These are phyloP conservation scores for Acanthamoeba rhysodes DNA, from an alignment of 208 protist species.

Conservation along the genomic window DNA sequence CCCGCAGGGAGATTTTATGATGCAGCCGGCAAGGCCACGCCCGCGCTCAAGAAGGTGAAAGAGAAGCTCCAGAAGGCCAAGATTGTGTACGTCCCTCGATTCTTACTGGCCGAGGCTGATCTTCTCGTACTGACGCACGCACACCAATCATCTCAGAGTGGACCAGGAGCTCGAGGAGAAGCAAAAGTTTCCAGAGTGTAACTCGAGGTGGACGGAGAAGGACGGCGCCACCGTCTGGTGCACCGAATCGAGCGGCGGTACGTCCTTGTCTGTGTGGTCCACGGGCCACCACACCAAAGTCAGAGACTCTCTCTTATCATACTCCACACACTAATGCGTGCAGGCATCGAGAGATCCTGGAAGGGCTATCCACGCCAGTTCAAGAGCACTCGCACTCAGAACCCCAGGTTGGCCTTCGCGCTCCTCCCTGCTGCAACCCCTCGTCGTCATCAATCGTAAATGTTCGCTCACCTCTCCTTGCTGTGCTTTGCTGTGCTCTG, in stretches of 20 bases:
- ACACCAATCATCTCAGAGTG: neutral
- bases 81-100: neutral
- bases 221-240: constrained; percentile 42
- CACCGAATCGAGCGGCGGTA: constrained; percentile 29
- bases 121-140: too few species aligned
- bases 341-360: constrained; percentile 65
- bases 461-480: neutral
- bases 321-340: neutral
- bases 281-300: neutral
- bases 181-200: constrained; percentile 58
- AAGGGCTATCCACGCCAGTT: constrained; percentile 47
- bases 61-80: constrained; percentile 32
- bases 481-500: too few species aligned
- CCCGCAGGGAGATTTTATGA: constrained; percentile 9
- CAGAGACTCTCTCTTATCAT: neutral
- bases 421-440: neutral
- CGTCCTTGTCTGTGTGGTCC: neutral
- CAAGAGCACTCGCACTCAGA: neutral
- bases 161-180: constrained; percentile 41
- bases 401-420: neutral
- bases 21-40: neutral
- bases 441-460: neutral
- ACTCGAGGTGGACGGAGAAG: constrained; percentile 26
- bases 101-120: too few species aligned
- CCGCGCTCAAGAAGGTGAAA: constrained; percentile 38